These are phyloP conservation scores for Apiotrichum sp. DNA, from an alignment of 1,284 basidiomycete species.

Conservation along the genomic window DNA sequence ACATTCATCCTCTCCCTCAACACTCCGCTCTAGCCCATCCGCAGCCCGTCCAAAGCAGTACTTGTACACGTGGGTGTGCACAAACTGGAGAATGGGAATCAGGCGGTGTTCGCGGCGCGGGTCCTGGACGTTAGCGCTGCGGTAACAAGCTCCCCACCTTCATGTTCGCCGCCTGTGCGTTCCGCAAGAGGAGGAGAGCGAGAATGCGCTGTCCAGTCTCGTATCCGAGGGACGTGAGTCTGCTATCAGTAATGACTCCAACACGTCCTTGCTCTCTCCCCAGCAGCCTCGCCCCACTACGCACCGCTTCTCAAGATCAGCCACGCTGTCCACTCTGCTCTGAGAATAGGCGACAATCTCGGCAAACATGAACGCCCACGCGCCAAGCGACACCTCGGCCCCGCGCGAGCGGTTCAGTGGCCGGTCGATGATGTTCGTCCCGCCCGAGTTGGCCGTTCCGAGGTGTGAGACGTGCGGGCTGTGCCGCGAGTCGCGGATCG, in stretches of 20 bases:
- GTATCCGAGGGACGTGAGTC: conserved; percentile 82
- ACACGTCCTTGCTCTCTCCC: no score
- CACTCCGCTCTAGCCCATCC: conserved; percentile 89
- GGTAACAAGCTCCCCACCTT: conserved; percentile 59
- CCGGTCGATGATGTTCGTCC: conserved; percentile 62
- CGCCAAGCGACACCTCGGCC: conserved; percentile 70
- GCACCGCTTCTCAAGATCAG: conserved; percentile 81
- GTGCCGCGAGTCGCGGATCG: conserved; percentile 7
- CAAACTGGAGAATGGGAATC: conserved; percentile 78
- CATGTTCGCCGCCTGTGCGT: conserved; percentile 36
- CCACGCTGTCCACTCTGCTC: conserved; percentile 85
- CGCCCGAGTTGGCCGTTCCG: not conserved
- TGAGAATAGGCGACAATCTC: conserved; percentile 93
- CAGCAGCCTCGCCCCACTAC: no score
- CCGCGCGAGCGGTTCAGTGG: conserved; percentile 74
- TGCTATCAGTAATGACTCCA: conserved; percentile 38
- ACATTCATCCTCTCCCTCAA: conserved; percentile 95
- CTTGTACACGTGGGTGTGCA: conserved; percentile 90
- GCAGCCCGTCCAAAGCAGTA: conserved; percentile 89
- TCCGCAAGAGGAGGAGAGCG: conserved; percentile 41
- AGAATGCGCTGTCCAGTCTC: conserved; percentile 77
- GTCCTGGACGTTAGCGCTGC: no score
- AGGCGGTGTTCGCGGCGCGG: conserved; percentile 84
- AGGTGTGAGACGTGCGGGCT: conserved; percentile 3
- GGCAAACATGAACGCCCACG: conserved; percentile 83